phyloP scores from a whole-genome alignment of 2,329 filamentous ascomycete species.

The Penicillium concentricum region DNA sequence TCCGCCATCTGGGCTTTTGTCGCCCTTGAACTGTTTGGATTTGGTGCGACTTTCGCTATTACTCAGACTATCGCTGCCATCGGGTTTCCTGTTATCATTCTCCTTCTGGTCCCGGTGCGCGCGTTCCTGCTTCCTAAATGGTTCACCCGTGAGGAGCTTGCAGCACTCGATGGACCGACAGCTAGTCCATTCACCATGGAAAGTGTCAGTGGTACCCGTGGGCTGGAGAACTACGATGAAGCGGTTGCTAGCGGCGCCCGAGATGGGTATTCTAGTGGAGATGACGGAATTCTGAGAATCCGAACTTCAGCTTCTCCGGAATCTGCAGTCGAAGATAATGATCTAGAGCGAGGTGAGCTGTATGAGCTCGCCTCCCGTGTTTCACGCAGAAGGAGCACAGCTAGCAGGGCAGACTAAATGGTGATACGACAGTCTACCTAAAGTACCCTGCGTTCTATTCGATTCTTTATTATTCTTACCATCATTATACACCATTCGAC shows the following conservation, averaged over 20 bases:
- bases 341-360: conserved; percentile 43
- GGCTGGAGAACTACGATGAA: conserved; percentile 34
- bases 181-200: conserved; percentile 75
- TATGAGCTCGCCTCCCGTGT: conserved; percentile 36
- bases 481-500: not conserved
- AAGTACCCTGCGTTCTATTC: not conserved
- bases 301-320: conserved; percentile 25
- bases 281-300: conserved; percentile 19
- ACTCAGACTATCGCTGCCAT: conserved; percentile 81
- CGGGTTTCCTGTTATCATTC: conserved; percentile 73
- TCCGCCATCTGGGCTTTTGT: conserved; percentile 71
- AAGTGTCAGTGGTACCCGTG: conserved; percentile 65
- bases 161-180: conserved; percentile 67
- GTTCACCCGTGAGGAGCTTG: conserved; percentile 62
- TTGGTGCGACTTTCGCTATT: conserved; percentile 77
- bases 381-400: conserved; percentile 30
- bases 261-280: conserved; percentile 11
- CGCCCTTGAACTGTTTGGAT: conserved; percentile 64
- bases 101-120: conserved; percentile 66
- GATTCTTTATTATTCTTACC: no score
- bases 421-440: not conserved
- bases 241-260: conserved; percentile 3
- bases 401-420: conserved; percentile 22
- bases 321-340: conserved; percentile 35
- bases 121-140: conserved; percentile 62